Base-by-base conservation (phyloP, 1,284 basidiomycete species). In the Tilletia walkeri region DNA sequence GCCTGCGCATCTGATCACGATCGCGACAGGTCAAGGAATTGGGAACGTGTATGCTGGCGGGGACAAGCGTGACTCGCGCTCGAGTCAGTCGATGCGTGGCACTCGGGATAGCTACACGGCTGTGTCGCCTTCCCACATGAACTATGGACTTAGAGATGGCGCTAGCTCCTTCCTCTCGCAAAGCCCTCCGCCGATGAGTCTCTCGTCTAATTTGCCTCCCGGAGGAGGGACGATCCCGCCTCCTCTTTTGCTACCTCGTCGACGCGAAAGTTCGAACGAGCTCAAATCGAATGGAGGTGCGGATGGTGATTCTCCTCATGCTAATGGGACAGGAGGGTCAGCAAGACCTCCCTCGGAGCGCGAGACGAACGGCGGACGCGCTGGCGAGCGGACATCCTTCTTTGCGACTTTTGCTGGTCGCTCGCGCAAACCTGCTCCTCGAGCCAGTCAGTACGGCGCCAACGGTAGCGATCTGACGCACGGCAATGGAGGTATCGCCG, bases 341-440 rank as follows among this genome's bases (percentile, higher is more conserved):
- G 9, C 41, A 9, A 7, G 41, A 45, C 41, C 41, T 45, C 41
- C 41, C 41, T 45, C 41, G 9, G 41, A 45, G 24, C 24, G 24
- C 24, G 24, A 30, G 24, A 30, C 24, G 24, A 30, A 30, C 24
- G 24, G 24, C 1, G 50, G 50, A 75, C 74, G 78, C 39, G 67
- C 73, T 59, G 75, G 65, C 66, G 79, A 80, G 49, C 72, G 79
- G 14, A 69, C 75, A 10, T 77, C 75, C 66, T 80, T 80, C 76
- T 80, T 80, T 59, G 75, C 72, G 56, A 69, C 34, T 3, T 34
- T 76, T 7, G 71, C 72, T 30, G 72, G 73, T 45, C 71, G 73
- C 41, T 74, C 70, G 45, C 75, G 78, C 65, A 81, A 78, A 68
- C 78, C 75, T 54, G 73, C 76, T 20, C 78, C 77, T 2, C 67